Evolutionary conservation across 176 grass and related monocot species (phyloP), one percentile per base, ranked within the genome.

Genomic region (sorghum (Sorghum bicolor)): DNA sequence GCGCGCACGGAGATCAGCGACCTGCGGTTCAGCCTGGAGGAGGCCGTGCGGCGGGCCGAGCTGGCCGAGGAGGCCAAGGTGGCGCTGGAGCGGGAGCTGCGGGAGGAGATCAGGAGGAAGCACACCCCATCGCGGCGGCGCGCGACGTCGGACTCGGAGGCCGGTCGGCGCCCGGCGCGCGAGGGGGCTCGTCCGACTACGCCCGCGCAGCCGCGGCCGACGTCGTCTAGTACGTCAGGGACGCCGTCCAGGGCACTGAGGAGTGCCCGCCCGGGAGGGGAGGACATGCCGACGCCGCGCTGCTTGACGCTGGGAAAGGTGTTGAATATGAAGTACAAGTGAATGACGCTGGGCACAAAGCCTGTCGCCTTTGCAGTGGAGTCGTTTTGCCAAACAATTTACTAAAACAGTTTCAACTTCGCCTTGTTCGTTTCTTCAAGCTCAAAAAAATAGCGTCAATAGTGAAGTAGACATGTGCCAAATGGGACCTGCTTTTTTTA

Each of bases 271-370:
- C 47, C 3, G 63, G 66, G 34, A 25, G 44, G 67, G 45, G 68
- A 63, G 17, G 30, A 26, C 58, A 57, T 63, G 36, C 72, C 62
- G 25, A 64, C 22, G 47, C 62, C 62, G 47, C 53, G 67, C 30
- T 57, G 78, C 82, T 16, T 94, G 39, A 83, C 92, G 53, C 75
- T 94, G 15, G 88, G 86, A 8, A 88, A 86, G 80, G 31, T 88
- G 67, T 83, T 91, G 1, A 91, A 77, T 9, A 94, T 94, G 86
- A 93, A 83, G 86, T 80, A 83, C 79, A 90, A 83, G 44, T 94
- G 73, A 40, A 4, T 11, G 22, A n/a, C n/a, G n/a, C n/a, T n/a
- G n/a, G n/a, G n/a, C n/a, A n/a, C n/a, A n/a, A n/a, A n/a, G n/a
- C n/a, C n/a, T n/a, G n/a, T n/a, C n/a, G n/a, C n/a, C n/a, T n/a